Evolutionary conservation across 2,329 filamentous ascomycete genomes (phyloP), one percentile per base, ranked within the genome.

Genomic region (Colletotrichum karsti): DNA sequence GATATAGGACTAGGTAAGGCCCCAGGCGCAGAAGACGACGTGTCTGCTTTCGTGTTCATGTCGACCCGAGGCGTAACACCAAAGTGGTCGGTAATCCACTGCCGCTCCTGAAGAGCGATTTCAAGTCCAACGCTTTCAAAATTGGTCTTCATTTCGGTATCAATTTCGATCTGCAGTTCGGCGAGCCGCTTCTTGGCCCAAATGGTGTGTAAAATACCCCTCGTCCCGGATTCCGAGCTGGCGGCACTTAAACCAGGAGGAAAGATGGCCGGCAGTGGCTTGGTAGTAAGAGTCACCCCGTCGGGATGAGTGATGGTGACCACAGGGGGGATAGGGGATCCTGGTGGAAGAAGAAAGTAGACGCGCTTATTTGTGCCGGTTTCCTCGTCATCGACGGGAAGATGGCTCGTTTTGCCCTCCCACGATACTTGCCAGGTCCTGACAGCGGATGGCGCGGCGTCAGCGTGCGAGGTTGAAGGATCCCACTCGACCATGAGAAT

Each of bases 401-500:
- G 82, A 18, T 93, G 88, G 1, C 90, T 90, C 28, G 86, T 88
- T 78, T 96, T 97, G 48, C 93, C 92, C 44, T 94, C 89, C 94
- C 94, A 97, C 2, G 89, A 91, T 20, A 97, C 90, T 66, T 92
- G 88, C 94, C 94, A 97, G 67, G 78, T 77, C 71, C 73, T 51
- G 69, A 57, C 37, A 22, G 50, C 62, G 41, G 67, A 30, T 26
- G 46, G 15, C 24, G 30, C 24, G 18, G 42, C 33, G 24, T 37
- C 15, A 15, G 26, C 7, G 6, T n/a, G n/a, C n/a, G 37, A 33
- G 15, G 30, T 18, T 13, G 18, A 54, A 41, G 80, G 77, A 76
- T 93, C 90, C 94, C 94, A 97, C 78, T 97, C 94, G 41, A 97
- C 91, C 93, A 97, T 96, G 73, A 97, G 83, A 70, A 97, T 91